Evolutionary conservation across 2,329 filamentous ascomycete genomes (phyloP).

Genomic region (Aspergillus pseudotamarii): DNA sequence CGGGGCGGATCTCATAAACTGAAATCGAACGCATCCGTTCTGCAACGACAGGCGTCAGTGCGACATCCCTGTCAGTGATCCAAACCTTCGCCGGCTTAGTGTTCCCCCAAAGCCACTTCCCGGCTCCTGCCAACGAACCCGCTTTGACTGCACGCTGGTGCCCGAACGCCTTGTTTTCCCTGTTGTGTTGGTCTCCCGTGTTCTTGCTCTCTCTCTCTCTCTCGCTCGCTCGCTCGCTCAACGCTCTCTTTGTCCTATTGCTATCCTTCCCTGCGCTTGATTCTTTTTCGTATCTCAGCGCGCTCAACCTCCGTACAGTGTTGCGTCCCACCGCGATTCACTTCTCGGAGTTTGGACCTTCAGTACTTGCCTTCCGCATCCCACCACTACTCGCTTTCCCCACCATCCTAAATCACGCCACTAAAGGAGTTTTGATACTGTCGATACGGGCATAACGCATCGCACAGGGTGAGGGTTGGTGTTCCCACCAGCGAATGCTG

Average conservation of each 20-base stretch:
- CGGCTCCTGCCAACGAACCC: constrained; percentile 32
- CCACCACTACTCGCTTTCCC: not conserved
- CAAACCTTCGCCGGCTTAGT: constrained; percentile 26
- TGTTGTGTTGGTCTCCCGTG: constrained; percentile 28
- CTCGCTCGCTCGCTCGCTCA: not conserved
- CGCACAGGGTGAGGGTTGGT: constrained; percentile 13
- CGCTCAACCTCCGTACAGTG: not conserved
- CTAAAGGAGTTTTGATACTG: not conserved
- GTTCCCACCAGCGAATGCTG: constrained; percentile 40
- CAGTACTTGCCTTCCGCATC: not conserved
- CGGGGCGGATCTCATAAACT: not conserved
- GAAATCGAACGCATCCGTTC: constrained; percentile 9
- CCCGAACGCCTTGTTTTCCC: constrained; percentile 40
- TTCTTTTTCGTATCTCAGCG: constrained; percentile 1
- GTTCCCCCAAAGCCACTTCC: constrained; percentile 29
- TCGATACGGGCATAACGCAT: not conserved
- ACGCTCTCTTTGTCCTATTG: constrained; percentile 1
- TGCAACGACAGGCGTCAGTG: constrained; percentile 30
- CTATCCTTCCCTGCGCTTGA: not conserved
- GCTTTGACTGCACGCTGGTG: constrained; percentile 34
- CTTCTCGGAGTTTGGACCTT: not conserved
- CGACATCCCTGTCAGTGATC: constrained; percentile 39
- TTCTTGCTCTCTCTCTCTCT: constrained; percentile 7
- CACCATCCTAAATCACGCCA: not conserved
- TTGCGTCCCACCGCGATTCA: constrained; percentile 7